phyloP scores from a whole-genome alignment of 306 rosid genomes.

The Casuarina equisetifolia region DNA sequence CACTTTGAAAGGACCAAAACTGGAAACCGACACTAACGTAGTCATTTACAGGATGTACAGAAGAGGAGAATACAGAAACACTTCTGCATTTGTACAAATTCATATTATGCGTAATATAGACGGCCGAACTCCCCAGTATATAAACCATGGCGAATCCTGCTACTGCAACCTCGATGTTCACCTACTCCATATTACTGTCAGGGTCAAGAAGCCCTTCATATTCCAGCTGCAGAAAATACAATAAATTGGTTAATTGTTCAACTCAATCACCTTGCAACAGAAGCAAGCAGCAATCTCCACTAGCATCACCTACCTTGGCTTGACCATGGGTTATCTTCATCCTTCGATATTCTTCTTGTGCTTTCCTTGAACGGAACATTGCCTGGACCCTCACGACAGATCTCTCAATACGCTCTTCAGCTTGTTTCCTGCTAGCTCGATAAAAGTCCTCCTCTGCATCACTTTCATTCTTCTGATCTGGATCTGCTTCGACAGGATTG shows the following conservation, averaged over 20 bases:
- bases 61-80: conserved; percentile 33
- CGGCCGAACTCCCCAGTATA: conserved; percentile 7
- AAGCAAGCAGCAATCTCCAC: background rate
- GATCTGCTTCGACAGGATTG: conserved; percentile 31
- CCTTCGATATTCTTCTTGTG: conserved; percentile 83
- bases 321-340: conserved; percentile 72
- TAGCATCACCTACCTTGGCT: conserved; percentile 56
- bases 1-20: conserved; percentile 31
- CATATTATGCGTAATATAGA: conserved; percentile 14
- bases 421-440: conserved; percentile 70
- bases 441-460: conserved; percentile 80
- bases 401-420: conserved; percentile 77
- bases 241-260: conserved; percentile 17
- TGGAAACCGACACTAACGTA: conserved; percentile 25
- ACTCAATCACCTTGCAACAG: conserved; percentile 15
- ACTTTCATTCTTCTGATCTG: conserved; percentile 43
- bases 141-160: conserved; percentile 16
- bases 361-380: conserved; percentile 92
- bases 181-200: conserved; percentile 44
- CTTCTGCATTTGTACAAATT: conserved; percentile 16
- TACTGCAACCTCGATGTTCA: conserved; percentile 28
- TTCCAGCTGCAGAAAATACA: conserved; percentile 65
- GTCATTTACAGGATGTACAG: conserved; percentile 54
- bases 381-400: conserved; percentile 79
- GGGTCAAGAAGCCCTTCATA: conserved; percentile 54